Evolutionary conservation across 2,329 filamentous ascomycete genomes (phyloP).

Genomic region (Lachnellula hyalina): DNA sequence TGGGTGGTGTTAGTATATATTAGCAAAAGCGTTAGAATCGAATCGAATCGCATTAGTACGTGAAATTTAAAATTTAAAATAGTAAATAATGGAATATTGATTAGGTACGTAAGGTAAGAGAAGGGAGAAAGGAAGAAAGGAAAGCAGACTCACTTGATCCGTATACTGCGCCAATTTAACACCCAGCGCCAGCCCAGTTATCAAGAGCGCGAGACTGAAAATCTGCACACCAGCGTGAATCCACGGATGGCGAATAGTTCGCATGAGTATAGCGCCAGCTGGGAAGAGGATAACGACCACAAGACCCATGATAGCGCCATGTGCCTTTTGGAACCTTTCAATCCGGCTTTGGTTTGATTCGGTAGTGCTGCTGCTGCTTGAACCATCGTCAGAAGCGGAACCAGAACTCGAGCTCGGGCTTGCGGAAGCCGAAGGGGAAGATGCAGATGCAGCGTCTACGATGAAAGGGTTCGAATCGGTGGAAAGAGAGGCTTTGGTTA

Average conservation of each 20-base stretch:
- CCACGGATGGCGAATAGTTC: constrained; percentile 44
- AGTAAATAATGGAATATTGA: too few relatives aligned
- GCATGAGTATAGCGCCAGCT: constrained; percentile 55
- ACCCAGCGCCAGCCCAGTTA: constrained; percentile 55
- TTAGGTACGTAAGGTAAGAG: too few relatives aligned
- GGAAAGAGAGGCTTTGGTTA: constrained; percentile 19
- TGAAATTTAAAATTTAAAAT: too few relatives aligned
- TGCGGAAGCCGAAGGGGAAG: neutral
- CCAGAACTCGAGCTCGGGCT: neutral
- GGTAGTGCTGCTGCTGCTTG: neutral
- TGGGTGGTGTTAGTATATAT: too few relatives aligned
- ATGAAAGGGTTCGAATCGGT: constrained; percentile 25
- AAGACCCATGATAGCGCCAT: constrained; percentile 57
- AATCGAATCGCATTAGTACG: too few relatives aligned
- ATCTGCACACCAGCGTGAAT: constrained; percentile 54
- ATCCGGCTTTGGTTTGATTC: constrained; percentile 1
- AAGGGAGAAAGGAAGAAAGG: too few relatives aligned
- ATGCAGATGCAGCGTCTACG: neutral
- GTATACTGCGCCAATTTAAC: constrained; percentile 41
- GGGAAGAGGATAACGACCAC: constrained; percentile 56
- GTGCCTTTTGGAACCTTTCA: constrained; percentile 32
- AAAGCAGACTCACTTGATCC: constrained; percentile 25
- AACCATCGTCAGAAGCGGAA: neutral
- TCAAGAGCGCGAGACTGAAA: constrained; percentile 51
- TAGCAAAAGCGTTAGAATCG: too few relatives aligned